Evolutionary conservation across 2,329 filamentous ascomycete species (phyloP).

Genomic region (Pseudogymnoascus destructans): DNA sequence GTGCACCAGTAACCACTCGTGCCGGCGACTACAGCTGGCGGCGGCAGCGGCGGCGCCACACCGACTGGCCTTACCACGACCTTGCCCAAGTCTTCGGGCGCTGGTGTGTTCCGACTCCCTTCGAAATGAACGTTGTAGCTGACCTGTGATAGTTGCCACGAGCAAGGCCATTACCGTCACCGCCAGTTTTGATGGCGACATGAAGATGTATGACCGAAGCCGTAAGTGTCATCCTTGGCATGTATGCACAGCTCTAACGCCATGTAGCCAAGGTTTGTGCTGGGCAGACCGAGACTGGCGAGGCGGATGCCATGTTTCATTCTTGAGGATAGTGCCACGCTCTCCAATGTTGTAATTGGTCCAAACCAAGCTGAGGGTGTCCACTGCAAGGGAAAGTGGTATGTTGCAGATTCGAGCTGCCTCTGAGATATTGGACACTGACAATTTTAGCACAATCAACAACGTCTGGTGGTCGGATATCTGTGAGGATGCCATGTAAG

Average conservation of each 20-base stretch:
- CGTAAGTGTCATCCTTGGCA: not conserved
- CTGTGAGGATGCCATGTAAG: conserved; percentile 18
- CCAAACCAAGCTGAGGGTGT: conserved; percentile 36
- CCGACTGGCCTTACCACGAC: not conserved
- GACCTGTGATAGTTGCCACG: conserved; percentile 15
- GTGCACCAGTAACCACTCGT: not conserved
- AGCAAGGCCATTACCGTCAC: conserved; percentile 31
- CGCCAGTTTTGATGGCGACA: conserved; percentile 34
- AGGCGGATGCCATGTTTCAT: conserved; percentile 37
- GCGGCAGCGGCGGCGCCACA: not conserved
- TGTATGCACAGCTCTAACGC: not conserved
- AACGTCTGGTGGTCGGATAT: conserved; percentile 22
- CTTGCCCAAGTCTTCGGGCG: not conserved
- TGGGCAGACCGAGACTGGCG: conserved; percentile 14
- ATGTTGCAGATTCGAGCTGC: not conserved
- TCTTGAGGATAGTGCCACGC: conserved; percentile 35
- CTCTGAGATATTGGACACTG: conserved; percentile 13
- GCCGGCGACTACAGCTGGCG: not conserved
- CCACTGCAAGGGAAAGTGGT: conserved; percentile 36
- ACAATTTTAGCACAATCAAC: conserved; percentile 19
- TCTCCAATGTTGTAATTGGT: conserved; percentile 42
- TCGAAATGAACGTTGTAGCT: not conserved
- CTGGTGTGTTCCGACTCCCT: not conserved
- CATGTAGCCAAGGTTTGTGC: not conserved
- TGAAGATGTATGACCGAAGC: conserved; percentile 31